Evolutionary conservation across 495 filamentous ascomycete genomes (phyloP), one percentile per base, ranked within the genome.

Genomic region (Neurospora sp.): DNA sequence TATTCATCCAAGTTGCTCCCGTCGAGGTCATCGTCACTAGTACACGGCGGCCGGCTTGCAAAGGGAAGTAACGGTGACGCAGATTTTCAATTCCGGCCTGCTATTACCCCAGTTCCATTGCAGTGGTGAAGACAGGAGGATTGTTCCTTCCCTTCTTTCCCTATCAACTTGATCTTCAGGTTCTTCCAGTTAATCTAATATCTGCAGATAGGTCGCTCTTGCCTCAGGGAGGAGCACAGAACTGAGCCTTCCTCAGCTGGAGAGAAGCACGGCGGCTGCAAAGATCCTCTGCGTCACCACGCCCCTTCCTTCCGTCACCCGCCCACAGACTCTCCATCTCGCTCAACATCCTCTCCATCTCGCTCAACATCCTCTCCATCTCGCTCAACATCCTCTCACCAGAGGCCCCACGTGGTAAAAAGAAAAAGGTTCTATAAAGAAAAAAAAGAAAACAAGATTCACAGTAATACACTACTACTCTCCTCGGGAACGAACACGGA

Each of bases 301-400:
- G 0, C 93, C 12, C 39, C 39, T 39, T 95, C 73, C 95, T 88
- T 20, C 94, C 95, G 77, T 97, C 93, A 16, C 93, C 93, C 23
- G 90, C 88, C 96, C 96, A 98, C n/a, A 94, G 93, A 73, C 89
- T 94, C 82, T 93, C 89, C 89, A 94, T 95, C 86, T 98, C 95
- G 23, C 87, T 88, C 75, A 96, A 89, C 88, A 98, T 89, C 95
- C 96, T 98, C 80, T 97, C 93, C n/a, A n/a, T n/a, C n/a, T n/a
- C n/a, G n/a, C n/a, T n/a, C n/a, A n/a, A n/a, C n/a, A n/a, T n/a
- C n/a, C 89, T 94, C 82, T 93, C 89, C 89, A 94, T 95, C 86
- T 98, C 95, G 23, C 87, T 88, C 75, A 96, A 89, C 88, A 98
- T 89, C 95, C 96, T 98, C 80, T 97, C 93, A n/a, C 42, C 18